A percentile compares a stretch with the other conserved stretches of the same genome.
Evolutionary conservation across 768 basidiomycete genomes (phyloP).

Genomic region (Macrolepiota albuminosa): DNA sequence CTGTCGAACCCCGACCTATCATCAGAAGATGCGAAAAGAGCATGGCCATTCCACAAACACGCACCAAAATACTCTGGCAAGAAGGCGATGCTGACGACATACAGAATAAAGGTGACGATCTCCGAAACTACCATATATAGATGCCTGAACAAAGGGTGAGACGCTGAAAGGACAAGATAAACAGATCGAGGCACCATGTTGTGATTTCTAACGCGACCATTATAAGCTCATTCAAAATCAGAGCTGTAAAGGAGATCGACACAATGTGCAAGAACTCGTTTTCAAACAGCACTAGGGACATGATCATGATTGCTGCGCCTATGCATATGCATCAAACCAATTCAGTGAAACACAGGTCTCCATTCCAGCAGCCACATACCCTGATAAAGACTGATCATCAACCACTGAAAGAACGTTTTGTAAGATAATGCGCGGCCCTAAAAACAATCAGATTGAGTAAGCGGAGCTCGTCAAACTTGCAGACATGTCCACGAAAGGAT

Average conservation of each 20-base stretch:
- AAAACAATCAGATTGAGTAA: conserved; percentile 1
- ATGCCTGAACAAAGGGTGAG: conserved; percentile 56
- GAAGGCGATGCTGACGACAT: conserved; percentile 88
- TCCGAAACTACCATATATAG: conserved; percentile 92
- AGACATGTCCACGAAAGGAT: neutral
- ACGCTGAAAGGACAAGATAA: neutral
- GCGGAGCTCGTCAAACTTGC: neutral
- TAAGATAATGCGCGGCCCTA: conserved; percentile 92
- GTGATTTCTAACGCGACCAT: conserved; percentile 99
- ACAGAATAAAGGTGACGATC: conserved; percentile 82
- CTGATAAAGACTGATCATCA: conserved; percentile 97
- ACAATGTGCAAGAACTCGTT: conserved; percentile 98
- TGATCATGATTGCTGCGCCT: conserved; percentile 99
- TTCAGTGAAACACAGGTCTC: neutral
- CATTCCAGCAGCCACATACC: conserved; percentile 38
- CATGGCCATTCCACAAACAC: conserved; percentile 21
- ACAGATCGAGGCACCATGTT: conserved; percentile 63
- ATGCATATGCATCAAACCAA: conserved; percentile 22
- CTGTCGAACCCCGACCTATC: conserved; percentile 34
- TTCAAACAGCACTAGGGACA: conserved; percentile 94
- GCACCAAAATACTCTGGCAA: conserved; percentile 95
- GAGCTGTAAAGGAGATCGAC: conserved; percentile 94
- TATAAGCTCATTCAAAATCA: conserved; percentile 94
- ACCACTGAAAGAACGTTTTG: conserved; percentile 98
- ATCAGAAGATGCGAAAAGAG: neutral